These are phyloP conservation scores for Pistacia vera DNA, from an alignment of 345 rosid species.

Conservation along the genomic window DNA sequence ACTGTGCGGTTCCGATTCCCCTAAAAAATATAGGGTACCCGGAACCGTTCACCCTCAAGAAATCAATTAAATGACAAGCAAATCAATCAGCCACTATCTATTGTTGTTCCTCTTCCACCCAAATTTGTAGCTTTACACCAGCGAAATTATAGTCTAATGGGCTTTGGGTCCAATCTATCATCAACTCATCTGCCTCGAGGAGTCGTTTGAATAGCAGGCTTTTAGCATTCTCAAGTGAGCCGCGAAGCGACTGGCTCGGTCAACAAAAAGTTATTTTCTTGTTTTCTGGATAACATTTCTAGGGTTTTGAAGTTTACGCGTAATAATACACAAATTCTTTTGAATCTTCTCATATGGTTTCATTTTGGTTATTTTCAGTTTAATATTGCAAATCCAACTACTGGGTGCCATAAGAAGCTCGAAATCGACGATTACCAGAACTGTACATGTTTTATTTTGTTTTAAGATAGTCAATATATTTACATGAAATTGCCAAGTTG, in stretches of 20 bases:
- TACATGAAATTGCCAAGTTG: no score
- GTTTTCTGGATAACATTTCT: no score
- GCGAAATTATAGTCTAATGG: background rate
- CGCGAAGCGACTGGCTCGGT: slow-evolving; percentile 4
- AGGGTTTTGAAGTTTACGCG: no score
- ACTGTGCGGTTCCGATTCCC: no score
- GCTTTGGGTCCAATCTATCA: no score
- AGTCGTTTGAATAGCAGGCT: slow-evolving; percentile 2
- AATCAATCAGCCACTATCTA: no score
- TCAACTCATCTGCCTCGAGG: background rate
- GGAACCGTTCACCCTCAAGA: no score
- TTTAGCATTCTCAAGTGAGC: background rate
- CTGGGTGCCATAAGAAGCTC: slow-evolving; percentile 62
- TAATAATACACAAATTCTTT: background rate
- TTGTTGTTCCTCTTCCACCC: no score
- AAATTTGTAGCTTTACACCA: background rate
- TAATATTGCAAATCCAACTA: slow-evolving; percentile 51
- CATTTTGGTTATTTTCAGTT: slow-evolving; percentile 28
- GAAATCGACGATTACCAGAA: slow-evolving; percentile 56
- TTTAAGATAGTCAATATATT: background rate
- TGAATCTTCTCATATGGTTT: background rate
- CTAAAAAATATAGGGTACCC: no score
- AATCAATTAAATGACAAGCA: no score
- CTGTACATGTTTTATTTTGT: slow-evolving; percentile 26
- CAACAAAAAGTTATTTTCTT: slow-evolving; percentile 23